Percentiles rank a stretch among this genome's conserved stretches.
These are phyloP conservation scores for Quercus gilva DNA, from an alignment of 306 rosid genomes.

Conservation along the genomic window DNA sequence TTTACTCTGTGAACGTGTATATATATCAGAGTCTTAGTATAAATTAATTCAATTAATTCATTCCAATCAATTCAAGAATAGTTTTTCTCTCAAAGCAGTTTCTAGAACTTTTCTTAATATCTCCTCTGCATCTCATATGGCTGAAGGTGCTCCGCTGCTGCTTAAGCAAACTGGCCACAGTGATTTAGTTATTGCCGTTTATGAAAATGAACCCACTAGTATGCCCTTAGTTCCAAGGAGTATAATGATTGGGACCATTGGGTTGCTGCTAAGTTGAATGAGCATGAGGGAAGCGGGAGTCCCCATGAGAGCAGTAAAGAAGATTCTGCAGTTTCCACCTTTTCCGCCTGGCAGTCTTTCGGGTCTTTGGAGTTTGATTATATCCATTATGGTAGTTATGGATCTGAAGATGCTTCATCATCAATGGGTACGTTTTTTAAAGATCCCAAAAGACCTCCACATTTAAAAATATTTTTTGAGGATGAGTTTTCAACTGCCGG, in stretches of 20 bases:
- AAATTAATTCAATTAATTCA: too few relatives aligned
- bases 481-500: constrained; percentile 65
- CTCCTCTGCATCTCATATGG: constrained; percentile 58
- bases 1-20: too few relatives aligned
- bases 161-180: constrained; percentile 62
- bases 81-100: too few relatives aligned
- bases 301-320: constrained; percentile 43
- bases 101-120: too few relatives aligned
- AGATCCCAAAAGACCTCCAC: constrained; percentile 69
- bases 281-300: constrained; percentile 47
- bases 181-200: constrained; percentile 80
- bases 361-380: constrained; percentile 71
- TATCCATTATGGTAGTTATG: constrained; percentile 62
- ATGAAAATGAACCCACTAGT: constrained; percentile 91
- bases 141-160: constrained; percentile 81
- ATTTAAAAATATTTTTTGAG: constrained; percentile 65
- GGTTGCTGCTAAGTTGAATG: constrained; percentile 58
- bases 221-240: constrained; percentile 82
- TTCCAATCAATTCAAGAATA: too few relatives aligned
- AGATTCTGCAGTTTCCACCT: constrained; percentile 53
- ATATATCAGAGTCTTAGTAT: too few relatives aligned
- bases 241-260: constrained; percentile 75
- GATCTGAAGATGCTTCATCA: constrained; percentile 75
- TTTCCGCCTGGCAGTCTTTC: constrained; percentile 74
- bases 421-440: constrained; percentile 59